These are phyloP conservation scores for Penicillium fuscoglaucum DNA, from an alignment of 2,329 filamentous ascomycete genomes.

Conservation along the genomic window DNA sequence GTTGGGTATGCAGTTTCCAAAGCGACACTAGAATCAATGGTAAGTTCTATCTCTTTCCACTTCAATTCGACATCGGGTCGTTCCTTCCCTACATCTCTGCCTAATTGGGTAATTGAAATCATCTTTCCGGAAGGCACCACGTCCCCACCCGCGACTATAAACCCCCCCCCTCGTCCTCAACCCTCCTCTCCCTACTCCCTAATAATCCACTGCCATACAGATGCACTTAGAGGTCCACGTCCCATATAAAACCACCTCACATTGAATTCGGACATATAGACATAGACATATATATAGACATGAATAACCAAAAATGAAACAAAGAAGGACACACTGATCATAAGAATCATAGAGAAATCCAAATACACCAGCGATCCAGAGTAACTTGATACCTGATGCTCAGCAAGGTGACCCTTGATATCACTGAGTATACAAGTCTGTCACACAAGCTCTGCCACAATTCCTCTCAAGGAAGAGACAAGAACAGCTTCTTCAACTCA, in stretches of 20 bases:
- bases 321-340: background rate
- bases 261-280: background rate
- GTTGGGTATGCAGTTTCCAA: no score
- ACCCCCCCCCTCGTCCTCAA: no score
- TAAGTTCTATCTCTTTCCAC: no score
- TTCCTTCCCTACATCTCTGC: no score
- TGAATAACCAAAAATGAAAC: background rate
- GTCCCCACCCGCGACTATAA: no score
- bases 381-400: background rate
- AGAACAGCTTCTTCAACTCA: constrained; percentile 32
- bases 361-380: background rate
- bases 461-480: constrained; percentile 23
- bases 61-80: no score
- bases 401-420: background rate
- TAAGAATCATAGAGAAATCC: background rate
- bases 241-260: background rate
- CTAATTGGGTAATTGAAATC: no score
- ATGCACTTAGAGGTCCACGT: no score
- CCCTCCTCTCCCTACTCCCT: no score
- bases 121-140: no score
- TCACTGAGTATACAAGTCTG: background rate
- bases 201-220: no score
- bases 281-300: background rate
- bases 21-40: no score
- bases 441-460: background rate